phyloP scores from a whole-genome alignment of 2,329 filamentous ascomycete species.

The Nemania sp. region DNA sequence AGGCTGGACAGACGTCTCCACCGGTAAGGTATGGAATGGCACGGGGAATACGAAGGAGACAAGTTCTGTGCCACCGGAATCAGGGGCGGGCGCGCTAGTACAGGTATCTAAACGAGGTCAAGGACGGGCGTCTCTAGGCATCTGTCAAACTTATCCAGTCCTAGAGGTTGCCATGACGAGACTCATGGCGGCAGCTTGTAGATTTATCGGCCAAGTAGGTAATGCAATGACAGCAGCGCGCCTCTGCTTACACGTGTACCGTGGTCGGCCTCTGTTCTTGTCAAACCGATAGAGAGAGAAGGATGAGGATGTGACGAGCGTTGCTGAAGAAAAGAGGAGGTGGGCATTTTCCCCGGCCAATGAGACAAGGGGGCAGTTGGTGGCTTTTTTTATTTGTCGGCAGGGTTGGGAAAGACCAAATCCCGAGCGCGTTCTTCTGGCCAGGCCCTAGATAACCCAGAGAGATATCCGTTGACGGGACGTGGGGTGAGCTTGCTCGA shows the following conservation, averaged over 20 bases:
- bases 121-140: conserved; percentile 10
- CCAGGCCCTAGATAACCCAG: conserved; percentile 2
- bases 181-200: conserved; percentile 33
- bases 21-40: conserved; percentile 25
- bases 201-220: conserved; percentile 24
- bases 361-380: conserved; percentile 21
- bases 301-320: conserved; percentile 29
- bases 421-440: conserved; percentile 30
- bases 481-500: conserved; percentile 3
- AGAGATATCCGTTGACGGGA: conserved; percentile 5
- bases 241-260: conserved; percentile 22
- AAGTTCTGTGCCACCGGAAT: not conserved
- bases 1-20: conserved; percentile 35
- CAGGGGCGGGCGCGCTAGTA: conserved; percentile 17
- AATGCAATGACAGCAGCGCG: conserved; percentile 28
- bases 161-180: conserved; percentile 34
- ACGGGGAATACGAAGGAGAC: conserved; percentile 13
- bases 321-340: conserved; percentile 36
- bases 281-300: conserved; percentile 22
- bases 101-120: conserved; percentile 2
- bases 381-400: conserved; percentile 21
- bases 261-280: conserved; percentile 22
- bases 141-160: conserved; percentile 27
- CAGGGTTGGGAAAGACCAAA: conserved; percentile 33
- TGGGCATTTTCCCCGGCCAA: conserved; percentile 36